A percentile compares a stretch with the other conserved stretches of the same genome.
Evolutionary conservation across 805 yeast species (phyloP).

Genomic region (Saccharomycopsis malanga): DNA sequence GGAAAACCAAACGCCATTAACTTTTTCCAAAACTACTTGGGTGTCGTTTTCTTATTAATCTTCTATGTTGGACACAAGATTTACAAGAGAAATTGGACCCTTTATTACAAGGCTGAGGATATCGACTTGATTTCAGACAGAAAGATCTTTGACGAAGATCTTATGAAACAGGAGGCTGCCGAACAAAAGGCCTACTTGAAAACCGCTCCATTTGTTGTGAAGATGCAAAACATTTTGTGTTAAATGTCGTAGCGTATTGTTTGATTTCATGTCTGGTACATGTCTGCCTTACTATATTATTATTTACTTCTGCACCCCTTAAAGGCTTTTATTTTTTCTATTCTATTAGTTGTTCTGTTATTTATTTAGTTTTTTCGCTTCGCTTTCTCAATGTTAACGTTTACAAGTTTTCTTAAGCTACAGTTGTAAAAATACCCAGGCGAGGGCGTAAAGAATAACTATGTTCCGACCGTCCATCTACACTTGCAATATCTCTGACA

Average conservation of each 20-base stretch:
- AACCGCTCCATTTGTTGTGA: constrained; percentile 9
- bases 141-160: constrained; percentile 33
- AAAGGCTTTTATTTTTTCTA: no score
- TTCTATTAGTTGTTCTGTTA: background rate
- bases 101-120: constrained; percentile 33
- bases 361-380: background rate
- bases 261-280: background rate
- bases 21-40: constrained; percentile 51
- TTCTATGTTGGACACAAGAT: constrained; percentile 48
- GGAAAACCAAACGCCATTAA: constrained; percentile 31
- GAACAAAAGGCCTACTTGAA: constrained; percentile 45
- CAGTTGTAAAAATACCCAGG: no score
- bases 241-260: background rate
- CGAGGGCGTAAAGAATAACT: no score
- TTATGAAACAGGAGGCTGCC: constrained; percentile 28
- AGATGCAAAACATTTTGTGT: constrained; percentile 19
- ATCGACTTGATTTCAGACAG: constrained; percentile 42
- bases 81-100: constrained; percentile 33
- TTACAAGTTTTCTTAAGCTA: no score
- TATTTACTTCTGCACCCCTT: background rate
- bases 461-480: no score
- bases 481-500: background rate
- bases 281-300: background rate
- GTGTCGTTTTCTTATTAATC: constrained; percentile 36
- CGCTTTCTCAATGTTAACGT: background rate